phyloP scores from a whole-genome alignment of 1,139 yeast genomes.

The Diutina scorzettiae region DNA sequence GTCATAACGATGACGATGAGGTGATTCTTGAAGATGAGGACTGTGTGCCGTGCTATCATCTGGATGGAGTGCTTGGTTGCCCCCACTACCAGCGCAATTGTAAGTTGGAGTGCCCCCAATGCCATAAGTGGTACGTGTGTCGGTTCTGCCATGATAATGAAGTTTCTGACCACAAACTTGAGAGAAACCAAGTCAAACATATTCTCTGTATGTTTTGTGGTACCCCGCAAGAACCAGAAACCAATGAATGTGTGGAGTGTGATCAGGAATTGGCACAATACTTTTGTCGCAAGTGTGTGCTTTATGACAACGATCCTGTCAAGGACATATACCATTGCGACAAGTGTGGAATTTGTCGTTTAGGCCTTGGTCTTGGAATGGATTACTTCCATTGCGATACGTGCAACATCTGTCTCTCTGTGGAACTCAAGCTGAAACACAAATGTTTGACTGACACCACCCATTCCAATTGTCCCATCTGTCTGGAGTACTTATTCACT shows the following conservation, averaged over 20 bases:
- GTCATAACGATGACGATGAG: slow-evolving; percentile 11
- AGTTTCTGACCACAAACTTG: slow-evolving; percentile 43
- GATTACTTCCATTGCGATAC: slow-evolving; percentile 86
- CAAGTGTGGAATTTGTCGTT: slow-evolving; percentile 84
- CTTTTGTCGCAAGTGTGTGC: slow-evolving; percentile 64
- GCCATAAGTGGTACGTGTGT: slow-evolving; percentile 69
- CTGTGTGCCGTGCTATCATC: slow-evolving; percentile 37
- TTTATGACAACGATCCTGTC: slow-evolving; percentile 72
- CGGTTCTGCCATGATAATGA: slow-evolving; percentile 75
- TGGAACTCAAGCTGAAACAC: slow-evolving; percentile 67
- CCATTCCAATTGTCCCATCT: slow-evolving; percentile 85
- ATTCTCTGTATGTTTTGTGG: slow-evolving; percentile 74
- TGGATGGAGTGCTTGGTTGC: slow-evolving; percentile 24
- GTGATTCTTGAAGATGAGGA: slow-evolving; percentile 24
- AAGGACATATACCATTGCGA: slow-evolving; percentile 87
- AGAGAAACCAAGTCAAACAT: slow-evolving; percentile 51
- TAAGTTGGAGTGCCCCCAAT: slow-evolving; percentile 69
- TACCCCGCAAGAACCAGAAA: slow-evolving; percentile 60
- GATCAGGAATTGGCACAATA: slow-evolving; percentile 58
- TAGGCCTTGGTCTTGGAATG: slow-evolving; percentile 77
- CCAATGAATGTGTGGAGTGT: slow-evolving; percentile 57
- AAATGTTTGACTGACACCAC: slow-evolving; percentile 79
- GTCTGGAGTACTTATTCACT: slow-evolving; percentile 84
- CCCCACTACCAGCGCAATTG: slow-evolving; percentile 75
- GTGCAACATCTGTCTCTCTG: slow-evolving; percentile 84